phyloP scores from a whole-genome alignment of 768 basidiomycete species.

The Boletus rubroflammeus region DNA sequence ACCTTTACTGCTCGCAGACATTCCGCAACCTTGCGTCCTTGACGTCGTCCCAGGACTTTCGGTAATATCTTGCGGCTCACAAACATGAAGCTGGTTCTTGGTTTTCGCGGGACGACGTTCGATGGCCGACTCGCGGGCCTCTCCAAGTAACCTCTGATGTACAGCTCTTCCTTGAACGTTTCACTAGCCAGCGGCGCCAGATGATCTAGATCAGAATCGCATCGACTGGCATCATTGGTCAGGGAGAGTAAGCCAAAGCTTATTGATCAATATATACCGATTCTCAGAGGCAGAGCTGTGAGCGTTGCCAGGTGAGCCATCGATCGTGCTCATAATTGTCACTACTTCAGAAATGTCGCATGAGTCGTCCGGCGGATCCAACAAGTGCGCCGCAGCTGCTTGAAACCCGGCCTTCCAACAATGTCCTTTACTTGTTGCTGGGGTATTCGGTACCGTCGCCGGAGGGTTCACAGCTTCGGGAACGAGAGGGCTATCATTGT shows the following conservation, averaged over 20 bases:
- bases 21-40: conserved; percentile 17
- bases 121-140: conserved; percentile 12
- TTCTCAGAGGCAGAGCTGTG: not conserved
- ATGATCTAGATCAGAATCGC: not conserved
- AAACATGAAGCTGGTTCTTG: not conserved
- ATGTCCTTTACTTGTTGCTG: not conserved
- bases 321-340: not conserved
- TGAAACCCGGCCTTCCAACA: not conserved
- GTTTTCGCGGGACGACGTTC: not conserved
- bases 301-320: not conserved
- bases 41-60: conserved; percentile 17
- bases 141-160: conserved; percentile 25
- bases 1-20: conserved; percentile 16
- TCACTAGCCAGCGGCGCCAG: conserved; percentile 29
- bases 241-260: not conserved
- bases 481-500: not conserved
- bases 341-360: conserved; percentile 9
- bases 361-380: not conserved
- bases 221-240: conserved; percentile 7
- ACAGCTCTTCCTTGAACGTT: conserved; percentile 28
- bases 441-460: not conserved
- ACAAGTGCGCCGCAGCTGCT: not conserved
- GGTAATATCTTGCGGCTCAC: conserved; percentile 6
- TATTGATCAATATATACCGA: conserved; percentile 10
- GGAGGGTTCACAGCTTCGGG: not conserved